Evolutionary conservation across 1,139 yeast species (phyloP), one percentile per base, ranked within the genome.

Genomic region (Komagataea norvegica): DNA sequence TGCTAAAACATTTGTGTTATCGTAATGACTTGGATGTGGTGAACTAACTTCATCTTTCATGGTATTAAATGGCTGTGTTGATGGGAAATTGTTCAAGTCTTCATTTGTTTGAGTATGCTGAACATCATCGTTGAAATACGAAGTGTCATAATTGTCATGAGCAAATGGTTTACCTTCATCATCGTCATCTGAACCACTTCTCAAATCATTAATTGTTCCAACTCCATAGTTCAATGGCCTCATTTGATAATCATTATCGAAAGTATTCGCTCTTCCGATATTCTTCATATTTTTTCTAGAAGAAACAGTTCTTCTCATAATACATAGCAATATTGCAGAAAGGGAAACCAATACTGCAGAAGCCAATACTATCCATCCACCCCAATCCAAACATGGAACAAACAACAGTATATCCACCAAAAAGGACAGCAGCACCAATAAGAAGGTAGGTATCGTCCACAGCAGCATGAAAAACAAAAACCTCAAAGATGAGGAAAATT

Each of bases 321-420:
- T 54, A 39, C 78, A 72, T 1, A 67, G 43, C 42, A 82, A 56
- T 34, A 51, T 44, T 6, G 52, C 46, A 17, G 46, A 47, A 3
- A 53, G 25, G 1, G 55, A 49, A 14, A 70, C 66, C 31, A 78
- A 61, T 1, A 70, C 82, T 2, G 85, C 80, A 3, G 84, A 68
- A 1, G 83, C 87, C 25, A 82, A 66, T 41, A 79, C 63, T 25
- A 79, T 60, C 89, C 89, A 82, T 6, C 80, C 72, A 29, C 77
- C 68, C 88, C 88, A 82, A 9, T 70, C 64, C 28, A 79, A 65
- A 48, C 77, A 66, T 5, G 91, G 91, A 46, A 69, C 70, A 55
- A 78, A 82, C 15, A 76, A 62, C 38, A 83, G 51, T 18, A 80
- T 67, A 7, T 68, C 68, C 17, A 78, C 68, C 8, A 82, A 58